Conservation (phyloP, 805 yeast genomes). For the Middelhovenomyces tepae region DNA sequence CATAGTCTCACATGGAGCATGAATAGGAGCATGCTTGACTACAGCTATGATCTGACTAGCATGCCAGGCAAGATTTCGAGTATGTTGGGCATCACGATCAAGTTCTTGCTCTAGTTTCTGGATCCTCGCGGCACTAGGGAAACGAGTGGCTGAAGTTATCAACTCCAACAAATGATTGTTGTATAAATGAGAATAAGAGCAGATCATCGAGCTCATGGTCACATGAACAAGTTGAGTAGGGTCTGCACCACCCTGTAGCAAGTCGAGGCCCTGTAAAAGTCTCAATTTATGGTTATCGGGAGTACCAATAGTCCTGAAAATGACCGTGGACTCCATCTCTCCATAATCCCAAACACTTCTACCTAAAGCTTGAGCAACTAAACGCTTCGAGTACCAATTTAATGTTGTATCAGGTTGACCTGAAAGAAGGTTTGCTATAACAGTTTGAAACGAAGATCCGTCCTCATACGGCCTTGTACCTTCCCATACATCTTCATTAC, state of each 20-base stretch:
- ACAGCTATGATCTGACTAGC: conserved; percentile 18
- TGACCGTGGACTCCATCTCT: conserved; percentile 14
- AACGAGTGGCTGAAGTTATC: conserved; percentile 6
- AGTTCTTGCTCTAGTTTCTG: conserved; percentile 5
- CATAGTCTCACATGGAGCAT: conserved; percentile 18
- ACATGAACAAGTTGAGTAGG: conserved; percentile 9
- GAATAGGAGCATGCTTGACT: conserved; percentile 9
- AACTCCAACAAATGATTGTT: conserved; percentile 7
- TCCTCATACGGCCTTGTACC: conserved; percentile 6
- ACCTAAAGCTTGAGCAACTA: conserved; percentile 17
- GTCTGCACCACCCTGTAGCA: conserved; percentile 10
- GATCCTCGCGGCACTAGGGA: conserved; percentile 4
- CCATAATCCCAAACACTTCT: conserved; percentile 18
- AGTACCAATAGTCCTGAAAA: conserved; percentile 10
- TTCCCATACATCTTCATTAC: conserved; percentile 18
- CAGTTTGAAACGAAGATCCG: conserved; percentile 9
- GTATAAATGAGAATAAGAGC: conserved; percentile 14
- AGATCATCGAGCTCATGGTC: conserved; percentile 13
- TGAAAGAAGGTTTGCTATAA: conserved; percentile 6
- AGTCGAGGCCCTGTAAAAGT: conserved; percentile 11
- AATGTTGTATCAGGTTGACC: conserved; percentile 1
- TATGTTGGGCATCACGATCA: conserved; percentile 10
- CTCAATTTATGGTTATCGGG: conserved; percentile 11
- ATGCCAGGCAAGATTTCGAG: conserved; percentile 18
- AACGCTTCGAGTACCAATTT: conserved; percentile 10